Evolutionary conservation across 345 rosid species (phyloP), one percentile per base, ranked within the genome.

Genomic region (Eutrema heterophyllum): DNA sequence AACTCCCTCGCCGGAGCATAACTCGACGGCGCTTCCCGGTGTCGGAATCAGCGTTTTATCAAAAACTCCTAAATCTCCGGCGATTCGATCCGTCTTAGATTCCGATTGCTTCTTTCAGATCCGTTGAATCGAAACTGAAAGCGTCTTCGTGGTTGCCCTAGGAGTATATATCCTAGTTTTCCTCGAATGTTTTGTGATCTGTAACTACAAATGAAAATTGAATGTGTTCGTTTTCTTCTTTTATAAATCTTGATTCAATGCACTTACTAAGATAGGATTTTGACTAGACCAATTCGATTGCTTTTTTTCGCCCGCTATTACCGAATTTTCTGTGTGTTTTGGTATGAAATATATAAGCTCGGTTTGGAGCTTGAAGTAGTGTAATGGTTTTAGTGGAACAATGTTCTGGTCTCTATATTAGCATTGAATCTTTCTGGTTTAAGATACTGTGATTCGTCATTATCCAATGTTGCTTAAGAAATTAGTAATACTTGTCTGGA

Each of bases 31-130:
- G 39, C 46, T 43, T 14, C 2, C 46, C 46, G 7, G 7, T 14
- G 46, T 13, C 46, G 58, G 16, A 27, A 52, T 52, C 33, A 50
- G 33, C 33, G 33, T 4, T 5, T 30, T 0, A 30, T 30, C 5
- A 6, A 30, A 6, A 30, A 29, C 4, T 29, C 4, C 32, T 29
- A 9, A 44, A 85, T 88, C 16, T 84, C 86, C 82, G 68, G 64
- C 14, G 44, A 40, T 3, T 40, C 14, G 44, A 40, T 39, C 44
- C 44, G 11, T 40, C 14, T 11, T 40, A 15, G 72, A n/a, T 49
- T 85, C 93, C 56, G 89, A 86, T 41, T 90, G 93, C 69, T 86
- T 88, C 81, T 84, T 72, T 44, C 86, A 86, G 88, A 93, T 90
- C 21, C 5, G 35, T 56, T 21, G 59, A 54, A 29, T 54, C 18